These are phyloP conservation scores for Hyphochytrium catenoides DNA, from an alignment of 352 stramenopile genomes.

Conservation along the genomic window DNA sequence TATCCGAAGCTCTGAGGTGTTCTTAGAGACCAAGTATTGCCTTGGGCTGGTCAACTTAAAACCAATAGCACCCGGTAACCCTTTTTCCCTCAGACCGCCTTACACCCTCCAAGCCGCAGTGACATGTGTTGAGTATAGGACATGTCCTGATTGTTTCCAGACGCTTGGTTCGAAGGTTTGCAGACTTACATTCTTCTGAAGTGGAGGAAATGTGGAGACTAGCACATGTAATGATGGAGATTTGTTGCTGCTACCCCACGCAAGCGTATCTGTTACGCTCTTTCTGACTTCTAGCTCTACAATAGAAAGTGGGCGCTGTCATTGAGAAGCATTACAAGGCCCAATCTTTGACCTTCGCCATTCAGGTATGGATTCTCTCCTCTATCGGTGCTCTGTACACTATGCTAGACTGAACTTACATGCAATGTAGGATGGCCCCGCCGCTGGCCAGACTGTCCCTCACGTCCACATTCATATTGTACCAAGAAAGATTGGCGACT, in stretches of 20 bases:
- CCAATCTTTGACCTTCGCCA: slow-evolving; percentile 65
- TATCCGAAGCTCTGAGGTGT: slow-evolving; percentile 22
- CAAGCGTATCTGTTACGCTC: not conserved
- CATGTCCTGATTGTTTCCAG: slow-evolving; percentile 71
- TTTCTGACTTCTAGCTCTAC: not conserved
- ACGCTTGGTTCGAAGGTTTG: slow-evolving; percentile 34
- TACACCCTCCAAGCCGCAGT: not conserved
- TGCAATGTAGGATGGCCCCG: slow-evolving; percentile 42
- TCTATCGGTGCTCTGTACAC: not conserved
- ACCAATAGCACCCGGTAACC: slow-evolving; percentile 65
- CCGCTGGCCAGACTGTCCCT: slow-evolving; percentile 65
- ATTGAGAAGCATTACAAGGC: slow-evolving; percentile 39
- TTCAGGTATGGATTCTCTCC: slow-evolving; percentile 24
- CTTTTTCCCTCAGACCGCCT: not conserved
- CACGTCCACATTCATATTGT: slow-evolving; percentile 86
- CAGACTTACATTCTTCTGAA: slow-evolving; percentile 50
- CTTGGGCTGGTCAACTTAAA: slow-evolving; percentile 77
- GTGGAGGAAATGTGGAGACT: slow-evolving; percentile 60
- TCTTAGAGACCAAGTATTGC: slow-evolving; percentile 23
- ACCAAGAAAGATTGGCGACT: slow-evolving; percentile 40
- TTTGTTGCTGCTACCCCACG: not conserved
- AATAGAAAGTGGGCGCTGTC: slow-evolving; percentile 28
- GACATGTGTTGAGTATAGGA: slow-evolving; percentile 12
- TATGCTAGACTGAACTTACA: not conserved
- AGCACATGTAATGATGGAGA: slow-evolving; percentile 21